A percentile compares a stretch with the other conserved stretches of the same genome.
phyloP scores from a whole-genome alignment of 1,284 basidiomycete species.

The Singerocomus rubriflavus region DNA sequence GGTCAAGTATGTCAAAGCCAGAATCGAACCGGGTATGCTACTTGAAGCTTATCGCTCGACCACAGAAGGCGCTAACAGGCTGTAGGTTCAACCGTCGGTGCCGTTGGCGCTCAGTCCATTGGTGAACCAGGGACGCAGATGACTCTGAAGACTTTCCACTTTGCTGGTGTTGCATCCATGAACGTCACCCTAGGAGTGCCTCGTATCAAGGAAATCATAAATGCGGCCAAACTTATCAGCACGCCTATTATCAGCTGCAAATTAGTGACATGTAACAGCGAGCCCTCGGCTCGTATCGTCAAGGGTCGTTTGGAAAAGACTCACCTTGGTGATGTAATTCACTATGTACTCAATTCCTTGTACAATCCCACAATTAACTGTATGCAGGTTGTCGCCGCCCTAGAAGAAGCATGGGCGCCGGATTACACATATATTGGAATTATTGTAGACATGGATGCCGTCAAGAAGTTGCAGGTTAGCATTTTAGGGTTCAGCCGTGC shows the following conservation, averaged over 20 bases:
- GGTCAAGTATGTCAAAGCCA: slow-evolving; percentile 89
- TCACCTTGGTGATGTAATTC: slow-evolving; percentile 81
- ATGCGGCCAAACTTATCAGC: slow-evolving; percentile 94
- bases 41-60: neutral
- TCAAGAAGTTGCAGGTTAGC: slow-evolving; percentile 83
- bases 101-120: slow-evolving; percentile 98
- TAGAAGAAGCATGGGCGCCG: slow-evolving; percentile 96
- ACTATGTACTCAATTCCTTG: neutral
- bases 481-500: neutral
- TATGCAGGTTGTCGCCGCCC: slow-evolving; percentile 77
- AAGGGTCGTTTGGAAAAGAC: slow-evolving; percentile 98
- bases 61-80: slow-evolving; percentile 1
- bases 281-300: slow-evolving; percentile 93
- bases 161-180: slow-evolving; percentile 99
- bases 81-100: slow-evolving; percentile 92
- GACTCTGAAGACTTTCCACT: slow-evolving; percentile 99
- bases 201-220: slow-evolving; percentile 99
- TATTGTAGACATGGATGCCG: slow-evolving; percentile 88
- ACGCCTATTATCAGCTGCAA: slow-evolving; percentile 99
- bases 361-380: neutral
- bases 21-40: slow-evolving; percentile 82
- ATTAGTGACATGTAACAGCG: slow-evolving; percentile 80
- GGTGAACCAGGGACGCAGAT: slow-evolving; percentile 99
- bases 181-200: slow-evolving; percentile 99
- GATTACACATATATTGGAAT: slow-evolving; percentile 93